These are phyloP conservation scores for Asterochloris erici DNA, from an alignment of 139 green algal genomes.

Conservation along the genomic window DNA sequence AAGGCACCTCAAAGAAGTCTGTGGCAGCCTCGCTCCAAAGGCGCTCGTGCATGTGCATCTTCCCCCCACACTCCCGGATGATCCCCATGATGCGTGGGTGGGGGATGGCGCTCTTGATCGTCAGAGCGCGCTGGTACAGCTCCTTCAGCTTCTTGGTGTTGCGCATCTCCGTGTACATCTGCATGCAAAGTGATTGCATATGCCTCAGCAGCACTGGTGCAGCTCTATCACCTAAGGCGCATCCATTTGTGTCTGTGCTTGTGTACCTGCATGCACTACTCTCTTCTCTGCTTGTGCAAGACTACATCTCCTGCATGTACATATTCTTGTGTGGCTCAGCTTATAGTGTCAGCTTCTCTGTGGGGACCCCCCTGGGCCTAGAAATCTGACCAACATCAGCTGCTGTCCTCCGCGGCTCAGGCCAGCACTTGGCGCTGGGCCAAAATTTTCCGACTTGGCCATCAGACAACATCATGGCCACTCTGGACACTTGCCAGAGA, in stretches of 20 bases:
- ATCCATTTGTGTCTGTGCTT: neutral
- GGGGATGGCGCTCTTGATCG: constrained; percentile 92
- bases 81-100: constrained; percentile 97
- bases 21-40: constrained; percentile 86
- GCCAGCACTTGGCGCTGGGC: too few species aligned
- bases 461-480: too few species aligned
- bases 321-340: too few species aligned
- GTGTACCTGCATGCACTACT: neutral
- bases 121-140: constrained; percentile 72
- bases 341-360: too few species aligned
- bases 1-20: constrained; percentile 94
- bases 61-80: constrained; percentile 96
- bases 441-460: too few species aligned
- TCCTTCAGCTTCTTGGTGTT: constrained; percentile 94
- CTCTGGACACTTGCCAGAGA: too few species aligned
- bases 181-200: constrained; percentile 21
- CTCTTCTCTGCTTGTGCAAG: too few species aligned
- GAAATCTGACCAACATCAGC: too few species aligned
- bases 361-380: too few species aligned
- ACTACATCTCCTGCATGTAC: too few species aligned
- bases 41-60: constrained; percentile 97
- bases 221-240: neutral
- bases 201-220: neutral
- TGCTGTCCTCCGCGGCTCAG: too few species aligned
- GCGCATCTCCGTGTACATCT: constrained; percentile 89